Conservation (phyloP, 129 eudicot species). For the Scalesia atractyloides region DNA sequence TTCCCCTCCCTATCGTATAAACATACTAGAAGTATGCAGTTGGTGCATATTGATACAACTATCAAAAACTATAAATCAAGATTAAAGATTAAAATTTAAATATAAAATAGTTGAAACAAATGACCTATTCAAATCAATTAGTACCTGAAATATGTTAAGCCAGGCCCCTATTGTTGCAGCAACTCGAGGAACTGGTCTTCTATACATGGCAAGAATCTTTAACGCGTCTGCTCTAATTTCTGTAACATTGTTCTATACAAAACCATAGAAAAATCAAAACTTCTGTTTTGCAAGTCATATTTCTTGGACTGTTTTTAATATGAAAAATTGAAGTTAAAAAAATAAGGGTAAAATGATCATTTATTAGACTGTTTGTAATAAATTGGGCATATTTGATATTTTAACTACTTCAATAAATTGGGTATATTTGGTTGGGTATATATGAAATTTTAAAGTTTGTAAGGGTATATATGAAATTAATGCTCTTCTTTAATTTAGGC, state of each 20-base stretch:
- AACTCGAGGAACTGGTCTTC: conserved; percentile 83
- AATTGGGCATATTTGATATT: no score
- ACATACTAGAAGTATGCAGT: conserved; percentile 81
- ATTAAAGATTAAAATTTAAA: conserved; percentile 60
- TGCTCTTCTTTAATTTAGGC: not conserved
- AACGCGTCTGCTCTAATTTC: conserved; percentile 96
- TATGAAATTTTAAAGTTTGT: no score
- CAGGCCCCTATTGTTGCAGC: conserved; percentile 95
- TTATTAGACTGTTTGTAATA: no score
- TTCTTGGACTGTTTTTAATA: no score
- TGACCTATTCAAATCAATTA: no score
- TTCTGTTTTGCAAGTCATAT: conserved; percentile 1
- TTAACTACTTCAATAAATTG: no score
- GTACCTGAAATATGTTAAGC: conserved; percentile 92
- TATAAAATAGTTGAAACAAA: no score
- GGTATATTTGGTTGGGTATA: no score
- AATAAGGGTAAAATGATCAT: no score
- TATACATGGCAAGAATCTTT: conserved; percentile 79
- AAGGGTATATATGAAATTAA: no score
- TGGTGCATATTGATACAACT: conserved; percentile 93
- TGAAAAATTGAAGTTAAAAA: no score
- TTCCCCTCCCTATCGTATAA: conserved; percentile 75
- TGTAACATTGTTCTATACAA: conserved; percentile 67
- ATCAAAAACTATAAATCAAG: conserved; percentile 71
- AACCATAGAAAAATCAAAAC: conserved; percentile 16